Conservation (phyloP, 1,284 basidiomycete species). For the Pascua sp. region DNA sequence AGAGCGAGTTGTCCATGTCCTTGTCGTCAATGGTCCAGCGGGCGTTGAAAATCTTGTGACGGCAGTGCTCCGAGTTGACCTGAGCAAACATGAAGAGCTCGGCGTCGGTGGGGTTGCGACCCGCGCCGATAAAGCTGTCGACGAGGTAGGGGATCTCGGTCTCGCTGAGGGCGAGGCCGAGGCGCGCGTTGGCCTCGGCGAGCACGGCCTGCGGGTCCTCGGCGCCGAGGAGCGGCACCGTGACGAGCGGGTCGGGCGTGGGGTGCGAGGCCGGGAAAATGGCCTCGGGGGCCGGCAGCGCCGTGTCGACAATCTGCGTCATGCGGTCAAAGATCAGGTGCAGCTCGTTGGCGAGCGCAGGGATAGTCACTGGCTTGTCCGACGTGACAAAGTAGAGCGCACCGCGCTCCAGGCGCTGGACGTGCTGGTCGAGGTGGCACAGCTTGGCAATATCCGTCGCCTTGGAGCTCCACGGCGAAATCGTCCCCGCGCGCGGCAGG, state of each 20-base stretch:
- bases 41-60: slow-evolving; percentile 99
- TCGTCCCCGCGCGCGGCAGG: slow-evolving; percentile 71
- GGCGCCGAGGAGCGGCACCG: slow-evolving; percentile 57
- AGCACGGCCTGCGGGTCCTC: slow-evolving; percentile 61
- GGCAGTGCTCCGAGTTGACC: slow-evolving; percentile 98
- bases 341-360: slow-evolving; percentile 55
- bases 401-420: slow-evolving; percentile 82
- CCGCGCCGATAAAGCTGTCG: slow-evolving; percentile 74
- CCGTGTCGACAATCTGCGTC: slow-evolving; percentile 74
- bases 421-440: slow-evolving; percentile 68
- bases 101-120: slow-evolving; percentile 87
- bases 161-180: slow-evolving; percentile 84
- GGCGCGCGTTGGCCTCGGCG: slow-evolving; percentile 70
- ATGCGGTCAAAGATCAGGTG: slow-evolving; percentile 87
- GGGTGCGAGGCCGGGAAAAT: slow-evolving; percentile 66
- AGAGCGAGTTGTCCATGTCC: slow-evolving; percentile 72
- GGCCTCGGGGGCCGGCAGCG: slow-evolving; percentile 58
- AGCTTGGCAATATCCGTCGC: slow-evolving; percentile 91
- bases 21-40: slow-evolving; percentile 84
- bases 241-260: slow-evolving; percentile 65
- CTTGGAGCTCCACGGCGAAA: slow-evolving; percentile 96
- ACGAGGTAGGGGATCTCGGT: slow-evolving; percentile 94
- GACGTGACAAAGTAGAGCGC: slow-evolving; percentile 68
- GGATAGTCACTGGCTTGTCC: slow-evolving; percentile 43
- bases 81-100: slow-evolving; percentile 99